phyloP scores from a whole-genome alignment of 176 grass and related monocot species.

The Ensete ventricosum region DNA sequence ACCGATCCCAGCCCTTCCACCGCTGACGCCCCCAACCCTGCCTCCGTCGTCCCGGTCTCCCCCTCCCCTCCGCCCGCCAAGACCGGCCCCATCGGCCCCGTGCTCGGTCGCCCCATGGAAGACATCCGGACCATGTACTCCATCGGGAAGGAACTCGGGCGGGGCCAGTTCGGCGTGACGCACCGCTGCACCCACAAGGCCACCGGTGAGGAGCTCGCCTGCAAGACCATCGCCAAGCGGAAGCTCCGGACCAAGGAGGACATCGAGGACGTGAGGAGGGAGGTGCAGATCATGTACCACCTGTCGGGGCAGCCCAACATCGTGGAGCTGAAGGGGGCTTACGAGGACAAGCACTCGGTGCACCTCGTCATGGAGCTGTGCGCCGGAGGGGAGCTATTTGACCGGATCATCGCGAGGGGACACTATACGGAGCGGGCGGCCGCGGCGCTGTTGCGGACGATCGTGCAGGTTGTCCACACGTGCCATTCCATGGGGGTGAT shows the following conservation, averaged over 20 bases:
- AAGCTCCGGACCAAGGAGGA: constrained; percentile 1
- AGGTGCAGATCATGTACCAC: constrained; percentile 13
- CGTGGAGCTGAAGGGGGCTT: neutral
- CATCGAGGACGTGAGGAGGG: neutral
- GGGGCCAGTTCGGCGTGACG: neutral
- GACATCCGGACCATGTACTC: neutral
- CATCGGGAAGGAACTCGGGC: neutral
- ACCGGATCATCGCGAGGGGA: constrained; percentile 76
- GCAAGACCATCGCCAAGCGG: neutral
- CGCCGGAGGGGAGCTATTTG: constrained; percentile 86
- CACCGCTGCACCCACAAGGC: neutral
- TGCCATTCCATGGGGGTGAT: constrained; percentile 1
- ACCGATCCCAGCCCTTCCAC: neutral
- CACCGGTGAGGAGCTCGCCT: neutral
- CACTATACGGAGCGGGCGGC: constrained; percentile 45
- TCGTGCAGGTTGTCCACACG: neutral
- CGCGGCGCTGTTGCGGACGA: neutral
- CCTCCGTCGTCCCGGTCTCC: neutral
- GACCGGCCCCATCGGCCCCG: neutral
- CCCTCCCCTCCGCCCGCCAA: neutral
- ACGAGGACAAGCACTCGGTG: constrained; percentile 26
- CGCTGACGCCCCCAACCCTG: neutral
- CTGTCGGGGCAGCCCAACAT: neutral
- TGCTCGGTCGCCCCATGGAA: neutral
- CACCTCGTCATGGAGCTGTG: constrained; percentile 99